A percentile compares a stretch with the other conserved stretches of the same genome.
Conservation (phyloP, 129 eudicot genomes). For the Chrysanthemum makinoi region DNA sequence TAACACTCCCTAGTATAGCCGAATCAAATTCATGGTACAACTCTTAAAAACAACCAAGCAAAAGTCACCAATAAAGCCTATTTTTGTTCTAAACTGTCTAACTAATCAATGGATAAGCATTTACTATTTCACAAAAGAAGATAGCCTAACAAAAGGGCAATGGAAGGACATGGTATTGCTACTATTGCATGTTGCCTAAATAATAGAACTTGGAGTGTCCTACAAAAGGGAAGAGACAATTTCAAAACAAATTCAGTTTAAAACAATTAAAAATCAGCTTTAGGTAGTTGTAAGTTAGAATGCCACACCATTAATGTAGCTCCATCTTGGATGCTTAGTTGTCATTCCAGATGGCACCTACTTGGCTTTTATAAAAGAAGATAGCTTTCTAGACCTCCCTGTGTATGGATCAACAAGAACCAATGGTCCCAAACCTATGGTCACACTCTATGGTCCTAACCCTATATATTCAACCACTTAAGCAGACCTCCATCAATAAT, state of each 20-base stretch:
- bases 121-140: conserved; percentile 18
- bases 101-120: not conserved
- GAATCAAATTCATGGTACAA: not conserved
- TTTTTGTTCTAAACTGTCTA: conserved; percentile 7
- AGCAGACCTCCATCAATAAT: conserved; percentile 20
- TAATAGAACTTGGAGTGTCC: conserved; percentile 28
- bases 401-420: conserved; percentile 21
- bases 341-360: conserved; percentile 29
- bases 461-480: conserved; percentile 18
- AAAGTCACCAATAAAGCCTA: conserved; percentile 11
- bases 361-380: conserved; percentile 15
- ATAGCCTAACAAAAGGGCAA: not conserved
- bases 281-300: conserved; percentile 18
- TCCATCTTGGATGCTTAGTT: conserved; percentile 36
- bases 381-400: conserved; percentile 36
- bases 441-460: conserved; percentile 20
- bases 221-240: conserved; percentile 12
- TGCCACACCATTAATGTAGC: conserved; percentile 25
- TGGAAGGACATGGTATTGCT: conserved; percentile 13
- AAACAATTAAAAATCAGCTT: conserved; percentile 5
- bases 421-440: conserved; percentile 35
- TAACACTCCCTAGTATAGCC: too few species aligned
- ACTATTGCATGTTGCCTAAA: conserved; percentile 28
- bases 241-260: not conserved
- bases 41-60: not conserved